Evolutionary conservation across 2,329 filamentous ascomycete species (phyloP).

Genomic region (Beauveria asiatica): DNA sequence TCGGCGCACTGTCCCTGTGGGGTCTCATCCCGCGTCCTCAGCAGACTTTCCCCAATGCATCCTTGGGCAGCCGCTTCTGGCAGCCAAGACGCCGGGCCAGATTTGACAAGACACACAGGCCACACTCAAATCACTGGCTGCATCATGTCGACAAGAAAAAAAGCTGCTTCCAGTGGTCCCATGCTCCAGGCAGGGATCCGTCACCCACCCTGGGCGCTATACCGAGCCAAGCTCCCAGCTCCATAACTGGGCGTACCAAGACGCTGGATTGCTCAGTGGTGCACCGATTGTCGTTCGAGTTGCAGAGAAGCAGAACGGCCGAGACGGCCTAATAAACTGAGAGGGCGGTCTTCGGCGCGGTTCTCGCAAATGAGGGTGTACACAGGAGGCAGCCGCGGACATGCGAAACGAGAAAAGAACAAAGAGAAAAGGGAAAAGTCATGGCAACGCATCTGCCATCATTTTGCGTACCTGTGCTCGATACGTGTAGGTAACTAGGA

Average conservation of each 20-base stretch:
- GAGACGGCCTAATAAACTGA: neutral
- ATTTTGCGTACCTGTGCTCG: no score
- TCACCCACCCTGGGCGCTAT: neutral
- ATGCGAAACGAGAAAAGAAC: neutral
- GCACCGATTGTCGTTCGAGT: neutral
- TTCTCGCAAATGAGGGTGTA: slow-evolving; percentile 8
- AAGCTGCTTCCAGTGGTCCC: neutral
- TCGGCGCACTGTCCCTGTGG: neutral
- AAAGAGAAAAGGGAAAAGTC: neutral
- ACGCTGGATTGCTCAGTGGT: neutral
- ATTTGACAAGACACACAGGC: neutral
- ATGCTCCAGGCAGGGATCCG: neutral
- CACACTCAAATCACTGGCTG: neutral
- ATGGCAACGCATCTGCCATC: no score
- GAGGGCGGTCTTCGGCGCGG: neutral
- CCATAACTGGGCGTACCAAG: neutral
- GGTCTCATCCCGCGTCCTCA: neutral
- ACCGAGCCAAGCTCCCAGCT: neutral
- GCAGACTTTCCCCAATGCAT: neutral
- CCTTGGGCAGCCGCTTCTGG: slow-evolving; percentile 3
- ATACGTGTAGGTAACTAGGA: neutral
- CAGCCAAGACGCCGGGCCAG: neutral
- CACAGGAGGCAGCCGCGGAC: neutral
- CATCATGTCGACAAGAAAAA: neutral
- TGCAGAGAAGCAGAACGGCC: neutral